Conservation (phyloP, 331 rosid species). For the Acacia concinna region DNA sequence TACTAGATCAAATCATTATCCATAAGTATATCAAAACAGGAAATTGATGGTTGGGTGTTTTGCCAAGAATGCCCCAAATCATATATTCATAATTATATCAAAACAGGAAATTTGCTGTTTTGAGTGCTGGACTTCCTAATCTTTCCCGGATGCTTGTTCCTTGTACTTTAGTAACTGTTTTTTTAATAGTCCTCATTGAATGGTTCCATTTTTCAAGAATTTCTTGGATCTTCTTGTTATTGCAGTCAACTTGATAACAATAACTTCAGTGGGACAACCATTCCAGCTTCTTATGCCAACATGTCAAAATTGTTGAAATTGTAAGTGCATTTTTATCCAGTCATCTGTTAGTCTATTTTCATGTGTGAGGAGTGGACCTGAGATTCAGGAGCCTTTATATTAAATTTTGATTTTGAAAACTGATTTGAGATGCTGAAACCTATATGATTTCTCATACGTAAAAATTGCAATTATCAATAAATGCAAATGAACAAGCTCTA, state of each 20-base stretch:
- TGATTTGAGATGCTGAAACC: conserved; percentile 18
- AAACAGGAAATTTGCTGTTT: background rate
- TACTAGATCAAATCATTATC: no score
- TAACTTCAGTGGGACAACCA: conserved; percentile 62
- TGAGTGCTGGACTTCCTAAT: background rate
- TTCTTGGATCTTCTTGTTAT: conserved; percentile 33
- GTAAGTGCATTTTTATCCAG: conserved; percentile 56
- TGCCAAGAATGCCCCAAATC: background rate
- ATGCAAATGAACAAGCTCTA: no score
- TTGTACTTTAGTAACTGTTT: background rate
- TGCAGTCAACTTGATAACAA: conserved; percentile 96
- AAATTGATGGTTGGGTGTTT: background rate
- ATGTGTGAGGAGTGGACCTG: conserved; percentile 8
- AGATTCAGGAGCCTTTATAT: conserved; percentile 14
- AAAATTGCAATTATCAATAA: background rate
- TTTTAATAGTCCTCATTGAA: background rate
- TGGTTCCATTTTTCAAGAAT: background rate
- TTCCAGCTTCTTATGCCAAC: conserved; percentile 67
- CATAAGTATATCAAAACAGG: no score
- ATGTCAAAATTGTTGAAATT: conserved; percentile 73
- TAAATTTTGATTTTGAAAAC: conserved; percentile 15
- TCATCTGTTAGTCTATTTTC: conserved; percentile 17
- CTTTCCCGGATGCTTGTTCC: background rate
- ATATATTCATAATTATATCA: background rate
- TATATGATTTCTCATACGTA: background rate